Percentiles rank a stretch among this genome's conserved stretches.
These are phyloP conservation scores for Oryza punctata DNA, from an alignment of 176 grass and related monocot genomes.

Conservation along the genomic window DNA sequence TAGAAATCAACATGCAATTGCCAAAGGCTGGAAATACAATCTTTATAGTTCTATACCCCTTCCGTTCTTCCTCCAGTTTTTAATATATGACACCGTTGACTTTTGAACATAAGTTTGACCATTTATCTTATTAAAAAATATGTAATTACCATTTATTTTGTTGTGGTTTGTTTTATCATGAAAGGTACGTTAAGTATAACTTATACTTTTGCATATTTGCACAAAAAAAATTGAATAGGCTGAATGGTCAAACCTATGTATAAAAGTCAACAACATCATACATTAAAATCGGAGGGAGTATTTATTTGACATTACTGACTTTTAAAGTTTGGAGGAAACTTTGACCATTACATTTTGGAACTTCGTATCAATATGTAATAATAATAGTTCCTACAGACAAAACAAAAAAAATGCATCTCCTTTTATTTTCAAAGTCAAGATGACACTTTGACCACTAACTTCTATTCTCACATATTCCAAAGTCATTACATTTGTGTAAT, in stretches of 20 bases:
- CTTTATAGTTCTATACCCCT: background rate
- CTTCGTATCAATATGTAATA: background rate
- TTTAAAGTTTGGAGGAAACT: background rate
- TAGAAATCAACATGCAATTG: slow-evolving; percentile 8
- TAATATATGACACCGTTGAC: no score
- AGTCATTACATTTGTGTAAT: no score
- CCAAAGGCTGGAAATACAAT: background rate
- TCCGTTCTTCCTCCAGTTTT: background rate
- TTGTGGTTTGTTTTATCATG: no score
- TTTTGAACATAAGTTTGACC: no score
- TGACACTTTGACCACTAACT: background rate
- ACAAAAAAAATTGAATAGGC: no score
- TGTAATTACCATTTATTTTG: no score
- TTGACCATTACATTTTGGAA: background rate
- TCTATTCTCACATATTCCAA: no score
- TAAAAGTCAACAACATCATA: no score
- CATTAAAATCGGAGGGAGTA: background rate
- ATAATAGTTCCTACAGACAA: background rate
- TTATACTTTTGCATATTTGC: no score
- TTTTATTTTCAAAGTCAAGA: background rate
- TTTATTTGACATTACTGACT: background rate
- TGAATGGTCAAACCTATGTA: no score
- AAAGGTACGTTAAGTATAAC: no score
- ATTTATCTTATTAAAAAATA: no score
- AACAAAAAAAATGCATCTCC: background rate